Conservation (phyloP, 768 basidiomycete species). For the Amanita polypyramis region DNA sequence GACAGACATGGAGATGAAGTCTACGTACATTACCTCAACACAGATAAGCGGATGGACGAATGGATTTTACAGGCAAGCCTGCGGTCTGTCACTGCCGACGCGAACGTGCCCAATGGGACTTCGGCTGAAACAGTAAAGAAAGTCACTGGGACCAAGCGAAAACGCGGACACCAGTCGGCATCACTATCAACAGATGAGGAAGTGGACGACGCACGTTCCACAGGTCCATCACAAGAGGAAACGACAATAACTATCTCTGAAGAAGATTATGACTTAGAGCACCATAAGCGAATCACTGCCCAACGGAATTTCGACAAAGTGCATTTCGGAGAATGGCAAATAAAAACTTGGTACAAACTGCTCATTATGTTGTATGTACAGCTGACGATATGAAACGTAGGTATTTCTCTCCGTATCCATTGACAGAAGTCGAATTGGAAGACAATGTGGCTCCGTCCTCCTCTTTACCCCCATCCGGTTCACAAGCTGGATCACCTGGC, state of each 20-base stretch:
- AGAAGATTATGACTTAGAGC: conserved; percentile 54
- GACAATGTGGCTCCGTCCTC: conserved; percentile 22
- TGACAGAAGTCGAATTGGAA: conserved; percentile 56
- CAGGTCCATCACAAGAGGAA: conserved; percentile 16
- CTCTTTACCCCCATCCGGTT: conserved; percentile 14
- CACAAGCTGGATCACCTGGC: conserved; percentile 7
- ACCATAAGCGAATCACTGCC: conserved; percentile 55
- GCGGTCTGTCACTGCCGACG: conserved; percentile 17
- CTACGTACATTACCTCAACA: conserved; percentile 64
- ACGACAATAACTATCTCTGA: conserved; percentile 38
- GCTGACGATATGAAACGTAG: conserved; percentile 24
- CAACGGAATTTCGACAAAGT: conserved; percentile 83
- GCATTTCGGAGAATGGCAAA: conserved; percentile 75
- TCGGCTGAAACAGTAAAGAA: conserved; percentile 4
- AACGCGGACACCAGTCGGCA: conserved; percentile 8
- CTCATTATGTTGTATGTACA: background rate
- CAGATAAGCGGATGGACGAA: conserved; percentile 67
- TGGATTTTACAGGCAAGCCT: conserved; percentile 45
- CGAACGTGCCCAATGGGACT: conserved; percentile 21
- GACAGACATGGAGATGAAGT: conserved; percentile 39
- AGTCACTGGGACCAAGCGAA: conserved; percentile 9
- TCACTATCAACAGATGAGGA: background rate
- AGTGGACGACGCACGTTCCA: conserved; percentile 7
- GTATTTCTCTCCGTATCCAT: conserved; percentile 92
- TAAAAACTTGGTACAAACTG: conserved; percentile 70